Conservation (phyloP, 805 yeast species). For the Metschnikowia cerradonensis region DNA sequence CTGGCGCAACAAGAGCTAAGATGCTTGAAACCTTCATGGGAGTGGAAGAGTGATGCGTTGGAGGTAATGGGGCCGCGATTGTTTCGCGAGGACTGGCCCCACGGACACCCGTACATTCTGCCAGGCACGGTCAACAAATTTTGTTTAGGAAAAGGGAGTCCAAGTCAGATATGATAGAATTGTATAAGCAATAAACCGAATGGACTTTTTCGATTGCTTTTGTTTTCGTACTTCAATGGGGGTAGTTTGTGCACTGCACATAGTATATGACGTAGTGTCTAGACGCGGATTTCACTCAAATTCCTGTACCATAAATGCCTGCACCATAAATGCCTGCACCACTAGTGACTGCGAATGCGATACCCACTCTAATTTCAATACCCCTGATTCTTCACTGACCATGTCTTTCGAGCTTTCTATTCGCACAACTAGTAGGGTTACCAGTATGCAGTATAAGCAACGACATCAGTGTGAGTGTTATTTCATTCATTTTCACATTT, state of each 20-base stretch:
- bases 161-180: background rate
- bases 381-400: too few relatives aligned
- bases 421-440: too few relatives aligned
- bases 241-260: background rate
- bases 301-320: too few relatives aligned
- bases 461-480: too few relatives aligned
- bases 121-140: background rate
- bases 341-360: too few relatives aligned
- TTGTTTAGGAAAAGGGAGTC: background rate
- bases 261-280: background rate
- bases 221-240: background rate
- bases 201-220: too few relatives aligned
- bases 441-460: too few relatives aligned
- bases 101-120: background rate
- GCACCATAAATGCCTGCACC: too few relatives aligned
- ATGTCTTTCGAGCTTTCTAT: too few relatives aligned
- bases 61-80: background rate
- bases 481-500: too few relatives aligned
- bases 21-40: slow-evolving; percentile 5
- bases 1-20: slow-evolving; percentile 7
- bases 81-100: background rate
- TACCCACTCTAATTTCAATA: too few relatives aligned
- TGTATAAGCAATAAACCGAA: too few relatives aligned
- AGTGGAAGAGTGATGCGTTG: background rate
- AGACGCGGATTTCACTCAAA: background rate